A percentile compares a stretch with the other conserved stretches of the same genome.
Evolutionary conservation across 108 stramenopile genomes (phyloP).

Genomic region (Licmophora abbreviata): DNA sequence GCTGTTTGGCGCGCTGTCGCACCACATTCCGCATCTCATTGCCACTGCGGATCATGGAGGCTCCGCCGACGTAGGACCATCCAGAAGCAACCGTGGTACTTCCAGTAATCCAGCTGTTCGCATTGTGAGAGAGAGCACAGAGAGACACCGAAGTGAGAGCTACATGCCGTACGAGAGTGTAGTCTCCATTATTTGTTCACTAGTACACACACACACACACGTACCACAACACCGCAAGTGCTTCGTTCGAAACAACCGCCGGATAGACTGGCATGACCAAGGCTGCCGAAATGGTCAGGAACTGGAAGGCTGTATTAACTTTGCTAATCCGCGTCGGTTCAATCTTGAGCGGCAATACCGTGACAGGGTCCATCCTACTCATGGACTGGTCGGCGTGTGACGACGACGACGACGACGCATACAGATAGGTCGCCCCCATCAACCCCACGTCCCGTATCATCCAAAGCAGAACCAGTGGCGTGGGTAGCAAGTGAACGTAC

Average conservation of each 20-base stretch:
- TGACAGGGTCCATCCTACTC: slow-evolving; percentile 32
- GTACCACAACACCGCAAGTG: slow-evolving; percentile 5
- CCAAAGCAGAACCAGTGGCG: slow-evolving; percentile 60
- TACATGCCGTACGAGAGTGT: neutral
- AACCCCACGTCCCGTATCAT: slow-evolving; percentile 44
- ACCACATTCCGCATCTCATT: neutral
- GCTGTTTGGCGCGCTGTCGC: neutral
- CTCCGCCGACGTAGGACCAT: slow-evolving; percentile 19
- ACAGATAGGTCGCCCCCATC: slow-evolving; percentile 19
- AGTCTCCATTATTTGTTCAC: neutral
- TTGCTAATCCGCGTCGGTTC: slow-evolving; percentile 63
- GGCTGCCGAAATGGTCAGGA: slow-evolving; percentile 32
- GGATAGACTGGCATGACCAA: slow-evolving; percentile 15
- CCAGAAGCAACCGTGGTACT: slow-evolving; percentile 27
- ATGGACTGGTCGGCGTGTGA: no score
- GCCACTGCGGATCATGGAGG: slow-evolving; percentile 2
- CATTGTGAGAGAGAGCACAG: neutral
- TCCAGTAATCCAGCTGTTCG: slow-evolving; percentile 37
- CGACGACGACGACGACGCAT: no score
- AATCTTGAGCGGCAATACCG: slow-evolving; percentile 59
- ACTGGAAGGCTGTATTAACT: slow-evolving; percentile 73
- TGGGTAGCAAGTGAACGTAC: slow-evolving; percentile 53
- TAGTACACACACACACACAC: neutral
- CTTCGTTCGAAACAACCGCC: neutral
- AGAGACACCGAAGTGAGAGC: neutral